Evolutionary conservation across 169 alveolate genomes (phyloP).

Genomic region (Cryptosporidium ubiquitum): DNA sequence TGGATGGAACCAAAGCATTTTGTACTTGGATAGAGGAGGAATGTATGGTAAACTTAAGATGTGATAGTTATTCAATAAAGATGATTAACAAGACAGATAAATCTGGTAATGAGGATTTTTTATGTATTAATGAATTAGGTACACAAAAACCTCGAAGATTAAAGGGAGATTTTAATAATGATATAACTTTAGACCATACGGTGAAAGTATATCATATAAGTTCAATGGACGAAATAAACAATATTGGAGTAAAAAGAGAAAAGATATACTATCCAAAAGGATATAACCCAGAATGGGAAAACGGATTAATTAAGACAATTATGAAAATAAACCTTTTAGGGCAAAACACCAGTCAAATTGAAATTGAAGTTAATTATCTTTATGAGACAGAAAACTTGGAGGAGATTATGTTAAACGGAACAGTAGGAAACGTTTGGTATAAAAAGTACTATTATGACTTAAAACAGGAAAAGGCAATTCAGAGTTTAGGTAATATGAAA

Average conservation of each 20-base stretch:
- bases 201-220: background rate
- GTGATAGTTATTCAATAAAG: background rate
- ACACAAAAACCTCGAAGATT: background rate
- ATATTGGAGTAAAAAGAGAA: background rate
- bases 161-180: background rate
- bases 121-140: background rate
- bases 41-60: background rate
- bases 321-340: background rate
- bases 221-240: background rate
- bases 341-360: background rate
- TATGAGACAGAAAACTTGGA: background rate
- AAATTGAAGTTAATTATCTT: constrained; percentile 14
- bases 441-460: constrained; percentile 15
- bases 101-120: background rate
- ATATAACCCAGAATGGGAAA: constrained; percentile 39
- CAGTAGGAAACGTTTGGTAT: background rate
- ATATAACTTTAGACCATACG: background rate
- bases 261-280: constrained; percentile 27
- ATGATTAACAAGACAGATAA: background rate
- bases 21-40: background rate
- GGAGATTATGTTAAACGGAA: background rate
- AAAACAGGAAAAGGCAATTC: background rate
- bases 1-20: background rate
- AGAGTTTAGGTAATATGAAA: background rate
- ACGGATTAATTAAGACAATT: constrained; percentile 14